Evolutionary conservation across 108 stramenopile species (phyloP).

Genomic region (Stephanodiscus minutulus): DNA sequence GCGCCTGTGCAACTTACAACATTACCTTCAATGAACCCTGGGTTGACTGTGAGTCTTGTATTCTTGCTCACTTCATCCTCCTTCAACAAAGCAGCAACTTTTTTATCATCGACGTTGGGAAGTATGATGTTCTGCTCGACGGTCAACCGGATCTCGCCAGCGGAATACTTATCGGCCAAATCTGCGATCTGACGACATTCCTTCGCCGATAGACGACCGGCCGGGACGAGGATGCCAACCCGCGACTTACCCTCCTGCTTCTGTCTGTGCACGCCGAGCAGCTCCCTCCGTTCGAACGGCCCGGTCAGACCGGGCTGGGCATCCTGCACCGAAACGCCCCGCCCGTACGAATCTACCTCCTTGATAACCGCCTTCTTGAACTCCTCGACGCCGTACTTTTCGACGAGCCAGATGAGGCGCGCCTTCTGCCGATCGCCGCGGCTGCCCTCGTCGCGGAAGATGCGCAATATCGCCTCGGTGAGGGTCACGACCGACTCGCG

Average conservation of each 20-base stretch:
- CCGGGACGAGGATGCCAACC: constrained; percentile 86
- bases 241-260: constrained; percentile 83
- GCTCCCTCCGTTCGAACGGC: constrained; percentile 76
- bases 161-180: constrained; percentile 85
- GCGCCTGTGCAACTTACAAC: constrained; percentile 94
- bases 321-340: constrained; percentile 64
- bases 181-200: constrained; percentile 84
- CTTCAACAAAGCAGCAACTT: constrained; percentile 63
- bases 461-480: constrained; percentile 77
- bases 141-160: constrained; percentile 91
- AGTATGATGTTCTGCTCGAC: constrained; percentile 94
- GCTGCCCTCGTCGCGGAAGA: constrained; percentile 90
- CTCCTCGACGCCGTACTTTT: constrained; percentile 85
- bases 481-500: constrained; percentile 78
- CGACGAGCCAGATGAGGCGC: constrained; percentile 92
- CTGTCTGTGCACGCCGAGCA: constrained; percentile 91
- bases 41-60: constrained; percentile 62
- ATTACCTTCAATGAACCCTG: constrained; percentile 84
- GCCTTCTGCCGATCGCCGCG: constrained; percentile 90
- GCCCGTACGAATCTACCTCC: constrained; percentile 74
- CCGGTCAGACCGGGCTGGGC: constrained; percentile 60
- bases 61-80: constrained; percentile 61
- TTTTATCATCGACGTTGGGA: constrained; percentile 84
- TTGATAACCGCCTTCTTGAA: constrained; percentile 73
- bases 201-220: constrained; percentile 77